phyloP scores from a whole-genome alignment of 1,139 yeast species.

The Candida buenavistaensis region DNA sequence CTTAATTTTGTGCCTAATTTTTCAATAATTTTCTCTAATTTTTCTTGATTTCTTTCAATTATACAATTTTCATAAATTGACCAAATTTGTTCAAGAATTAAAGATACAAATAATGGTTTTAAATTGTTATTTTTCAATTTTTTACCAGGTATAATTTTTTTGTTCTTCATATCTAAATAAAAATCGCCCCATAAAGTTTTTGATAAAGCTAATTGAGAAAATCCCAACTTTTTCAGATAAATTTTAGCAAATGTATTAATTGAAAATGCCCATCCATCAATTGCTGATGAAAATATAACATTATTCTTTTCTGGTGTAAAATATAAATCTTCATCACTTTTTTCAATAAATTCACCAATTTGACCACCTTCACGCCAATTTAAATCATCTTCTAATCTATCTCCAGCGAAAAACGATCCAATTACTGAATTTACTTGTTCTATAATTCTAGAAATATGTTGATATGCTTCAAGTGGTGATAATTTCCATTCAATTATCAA shows the following conservation, averaged over 20 bases:
- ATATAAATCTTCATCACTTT: constrained; percentile 80
- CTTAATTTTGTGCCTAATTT: constrained; percentile 67
- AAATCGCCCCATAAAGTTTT: constrained; percentile 97
- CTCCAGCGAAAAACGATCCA: constrained; percentile 92
- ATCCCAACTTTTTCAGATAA: constrained; percentile 82
- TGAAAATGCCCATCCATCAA: constrained; percentile 98
- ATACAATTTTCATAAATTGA: constrained; percentile 76
- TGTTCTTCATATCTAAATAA: constrained; percentile 85
- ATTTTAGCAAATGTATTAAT: constrained; percentile 85
- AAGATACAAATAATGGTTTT: constrained; percentile 83
- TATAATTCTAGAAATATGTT: constrained; percentile 71
- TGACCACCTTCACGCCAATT: constrained; percentile 72
- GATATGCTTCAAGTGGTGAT: constrained; percentile 82
- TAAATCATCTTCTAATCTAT: constrained; percentile 87
- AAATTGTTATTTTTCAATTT: constrained; percentile 49
- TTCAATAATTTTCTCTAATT: constrained; percentile 69
- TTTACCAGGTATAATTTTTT: constrained; percentile 68
- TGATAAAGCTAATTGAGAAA: constrained; percentile 73
- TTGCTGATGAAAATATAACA: constrained; percentile 91
- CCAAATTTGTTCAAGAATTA: constrained; percentile 91
- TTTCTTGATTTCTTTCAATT: constrained; percentile 65
- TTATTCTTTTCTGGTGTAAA: constrained; percentile 89
- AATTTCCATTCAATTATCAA: constrained; percentile 78
- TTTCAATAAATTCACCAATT: constrained; percentile 64
- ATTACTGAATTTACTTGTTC: constrained; percentile 95